A percentile compares a stretch with the other conserved stretches of the same genome.
Conservation (phyloP, 805 yeast genomes). For the Metschnikowia rubicola region DNA sequence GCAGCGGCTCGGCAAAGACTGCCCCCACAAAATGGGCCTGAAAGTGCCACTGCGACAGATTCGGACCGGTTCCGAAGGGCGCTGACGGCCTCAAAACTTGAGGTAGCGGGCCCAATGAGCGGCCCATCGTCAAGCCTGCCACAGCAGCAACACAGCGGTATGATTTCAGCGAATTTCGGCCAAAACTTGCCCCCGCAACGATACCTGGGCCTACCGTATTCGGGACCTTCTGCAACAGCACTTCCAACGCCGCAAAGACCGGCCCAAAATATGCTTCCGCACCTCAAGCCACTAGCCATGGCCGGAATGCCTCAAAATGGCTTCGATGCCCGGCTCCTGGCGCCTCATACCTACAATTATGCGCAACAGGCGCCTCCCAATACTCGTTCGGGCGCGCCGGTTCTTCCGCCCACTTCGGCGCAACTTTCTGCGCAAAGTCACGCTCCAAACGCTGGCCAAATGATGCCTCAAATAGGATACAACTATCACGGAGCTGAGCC, state of each 20-base stretch:
- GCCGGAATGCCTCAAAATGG: neutral
- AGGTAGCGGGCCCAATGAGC: neutral
- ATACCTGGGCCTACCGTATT: neutral
- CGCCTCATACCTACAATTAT: slow-evolving; percentile 1
- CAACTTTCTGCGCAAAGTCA: neutral
- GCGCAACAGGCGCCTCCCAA: neutral
- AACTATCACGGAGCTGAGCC: neutral
- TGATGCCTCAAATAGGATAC: neutral
- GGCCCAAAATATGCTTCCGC: neutral
- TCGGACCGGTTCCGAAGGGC: neutral
- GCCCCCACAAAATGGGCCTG: slow-evolving; percentile 6
- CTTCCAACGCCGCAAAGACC: slow-evolving; percentile 3
- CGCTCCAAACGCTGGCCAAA: neutral
- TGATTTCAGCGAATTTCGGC: neutral
- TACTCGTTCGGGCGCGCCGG: neutral
- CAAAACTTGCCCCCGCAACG: neutral
- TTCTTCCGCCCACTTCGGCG: neutral
- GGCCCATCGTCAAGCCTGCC: neutral
- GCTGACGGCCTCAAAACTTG: neutral
- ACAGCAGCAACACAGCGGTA: neutral
- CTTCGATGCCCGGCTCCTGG: slow-evolving; percentile 1
- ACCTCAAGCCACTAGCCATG: slow-evolving; percentile 1
- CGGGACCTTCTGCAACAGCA: neutral
- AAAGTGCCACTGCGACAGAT: neutral
- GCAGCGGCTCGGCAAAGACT: slow-evolving; percentile 45